Evolutionary conservation across 2,329 filamentous ascomycete species (phyloP).

Genomic region (Aspergillus sp.): DNA sequence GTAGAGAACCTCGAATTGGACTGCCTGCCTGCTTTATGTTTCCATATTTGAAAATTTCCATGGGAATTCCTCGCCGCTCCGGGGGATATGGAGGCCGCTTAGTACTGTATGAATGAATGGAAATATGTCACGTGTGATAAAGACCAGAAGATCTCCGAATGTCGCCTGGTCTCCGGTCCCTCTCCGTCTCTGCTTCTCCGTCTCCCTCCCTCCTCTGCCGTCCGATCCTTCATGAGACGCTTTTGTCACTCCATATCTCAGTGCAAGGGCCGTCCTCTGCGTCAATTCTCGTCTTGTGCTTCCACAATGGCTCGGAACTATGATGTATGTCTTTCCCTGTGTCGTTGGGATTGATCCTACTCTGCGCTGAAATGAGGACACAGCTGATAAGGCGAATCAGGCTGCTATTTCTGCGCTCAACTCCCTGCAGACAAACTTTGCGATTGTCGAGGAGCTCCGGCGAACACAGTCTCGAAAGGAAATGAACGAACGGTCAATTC

Average conservation of each 20-base stretch:
- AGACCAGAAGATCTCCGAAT: no score
- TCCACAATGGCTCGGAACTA: constrained; percentile 31
- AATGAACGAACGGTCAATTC: constrained; percentile 66
- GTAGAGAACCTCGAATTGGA: no score
- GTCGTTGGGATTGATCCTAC: no score
- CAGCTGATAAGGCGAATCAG: constrained; percentile 25
- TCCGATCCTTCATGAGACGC: constrained; percentile 21
- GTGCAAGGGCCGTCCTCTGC: constrained; percentile 12
- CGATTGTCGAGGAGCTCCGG: constrained; percentile 65
- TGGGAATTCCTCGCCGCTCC: no score
- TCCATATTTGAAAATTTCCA: no score
- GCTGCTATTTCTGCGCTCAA: constrained; percentile 67
- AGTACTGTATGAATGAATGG: no score
- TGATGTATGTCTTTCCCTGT: constrained; percentile 24
- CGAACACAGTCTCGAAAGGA: constrained; percentile 55
- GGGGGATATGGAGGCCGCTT: no score
- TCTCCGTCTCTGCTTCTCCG: no score
- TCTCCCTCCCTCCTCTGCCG: no score
- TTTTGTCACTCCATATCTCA: constrained; percentile 11
- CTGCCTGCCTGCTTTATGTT: no score
- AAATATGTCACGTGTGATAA: no score
- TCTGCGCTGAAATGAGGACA: constrained; percentile 1
- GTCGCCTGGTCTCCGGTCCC: constrained; percentile 8
- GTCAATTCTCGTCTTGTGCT: constrained; percentile 22
- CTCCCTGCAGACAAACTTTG: constrained; percentile 68